These are phyloP conservation scores for Diospyros lotus DNA, from an alignment of 148 eudicot species.

Conservation along the genomic window DNA sequence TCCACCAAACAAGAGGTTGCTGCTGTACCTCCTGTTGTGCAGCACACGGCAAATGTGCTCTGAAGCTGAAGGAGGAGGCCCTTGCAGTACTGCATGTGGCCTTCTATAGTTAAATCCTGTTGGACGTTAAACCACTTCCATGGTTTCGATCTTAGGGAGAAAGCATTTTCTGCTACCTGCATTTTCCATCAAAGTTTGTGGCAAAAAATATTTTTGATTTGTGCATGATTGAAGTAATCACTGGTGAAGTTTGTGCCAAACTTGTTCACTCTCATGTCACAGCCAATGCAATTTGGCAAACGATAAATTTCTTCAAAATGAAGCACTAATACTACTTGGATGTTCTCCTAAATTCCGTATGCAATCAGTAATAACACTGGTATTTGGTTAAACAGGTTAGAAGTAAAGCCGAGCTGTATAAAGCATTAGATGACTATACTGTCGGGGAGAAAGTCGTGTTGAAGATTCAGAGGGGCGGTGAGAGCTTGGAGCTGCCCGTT, in stretches of 20 bases:
- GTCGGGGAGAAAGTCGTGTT: slow-evolving; percentile 68
- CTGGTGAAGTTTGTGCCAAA: neutral
- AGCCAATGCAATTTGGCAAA: neutral
- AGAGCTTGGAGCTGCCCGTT: slow-evolving; percentile 62
- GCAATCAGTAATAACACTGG: neutral
- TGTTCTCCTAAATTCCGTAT: neutral
- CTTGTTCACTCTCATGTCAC: too few relatives aligned
- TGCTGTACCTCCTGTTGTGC: too few relatives aligned
- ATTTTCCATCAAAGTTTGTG: too few relatives aligned
- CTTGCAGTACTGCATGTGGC: too few relatives aligned
- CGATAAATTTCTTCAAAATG: neutral
- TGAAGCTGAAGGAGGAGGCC: too few relatives aligned
- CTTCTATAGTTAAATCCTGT: too few relatives aligned
- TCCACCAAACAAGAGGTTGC: too few relatives aligned
- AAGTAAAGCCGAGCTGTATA: slow-evolving; percentile 69
- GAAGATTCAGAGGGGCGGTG: slow-evolving; percentile 62
- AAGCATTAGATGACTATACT: slow-evolving; percentile 68
- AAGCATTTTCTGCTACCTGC: too few relatives aligned
- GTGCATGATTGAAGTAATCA: neutral
- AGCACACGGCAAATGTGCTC: too few relatives aligned
- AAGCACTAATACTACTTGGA: neutral
- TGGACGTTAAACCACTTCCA: neutral
- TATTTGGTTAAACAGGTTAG: slow-evolving; percentile 49
- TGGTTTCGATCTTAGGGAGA: too few relatives aligned
- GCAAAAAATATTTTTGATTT: neutral